These are phyloP conservation scores for Coniferiporia sulphurascens DNA, from an alignment of 1,284 basidiomycete species.

Conservation along the genomic window DNA sequence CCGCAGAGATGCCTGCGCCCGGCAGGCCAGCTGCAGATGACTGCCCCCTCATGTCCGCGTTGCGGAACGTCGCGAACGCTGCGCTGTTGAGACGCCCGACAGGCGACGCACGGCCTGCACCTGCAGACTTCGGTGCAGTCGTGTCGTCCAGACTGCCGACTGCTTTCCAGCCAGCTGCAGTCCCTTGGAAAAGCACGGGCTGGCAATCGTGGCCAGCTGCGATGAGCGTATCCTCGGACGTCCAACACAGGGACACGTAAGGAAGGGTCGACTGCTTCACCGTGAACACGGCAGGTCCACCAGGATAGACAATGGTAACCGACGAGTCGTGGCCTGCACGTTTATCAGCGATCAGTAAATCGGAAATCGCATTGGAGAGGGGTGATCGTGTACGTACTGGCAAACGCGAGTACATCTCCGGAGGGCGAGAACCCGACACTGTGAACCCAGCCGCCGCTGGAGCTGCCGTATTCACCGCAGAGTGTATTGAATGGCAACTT, in stretches of 20 bases:
- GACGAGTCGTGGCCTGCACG: slow-evolving; percentile 83
- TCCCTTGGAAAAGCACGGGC: slow-evolving; percentile 82
- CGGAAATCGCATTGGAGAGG: background rate
- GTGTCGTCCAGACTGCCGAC: slow-evolving; percentile 83
- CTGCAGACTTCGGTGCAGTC: slow-evolving; percentile 45
- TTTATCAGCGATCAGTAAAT: background rate
- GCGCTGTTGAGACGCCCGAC: slow-evolving; percentile 89
- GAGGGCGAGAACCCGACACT: slow-evolving; percentile 93
- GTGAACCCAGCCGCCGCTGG: slow-evolving; percentile 96
- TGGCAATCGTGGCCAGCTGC: slow-evolving; percentile 98
- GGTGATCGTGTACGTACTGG: slow-evolving; percentile 52
- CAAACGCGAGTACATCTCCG: slow-evolving; percentile 90
- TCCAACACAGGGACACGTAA: slow-evolving; percentile 80
- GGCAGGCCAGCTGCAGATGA: slow-evolving; percentile 38
- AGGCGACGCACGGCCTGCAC: slow-evolving; percentile 36
- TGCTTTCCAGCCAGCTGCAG: slow-evolving; percentile 66
- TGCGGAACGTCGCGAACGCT: slow-evolving; percentile 93
- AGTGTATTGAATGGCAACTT: slow-evolving; percentile 97
- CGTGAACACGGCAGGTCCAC: slow-evolving; percentile 61
- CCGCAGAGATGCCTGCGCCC: slow-evolving; percentile 36
- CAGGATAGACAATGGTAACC: slow-evolving; percentile 85
- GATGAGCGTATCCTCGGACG: slow-evolving; percentile 74
- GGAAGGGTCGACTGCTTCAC: slow-evolving; percentile 79
- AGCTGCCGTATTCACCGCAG: slow-evolving; percentile 89
- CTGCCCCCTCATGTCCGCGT: slow-evolving; percentile 87